These are phyloP conservation scores for Exophiala alcalophila DNA, from an alignment of 2,329 filamentous ascomycete species.

Conservation along the genomic window DNA sequence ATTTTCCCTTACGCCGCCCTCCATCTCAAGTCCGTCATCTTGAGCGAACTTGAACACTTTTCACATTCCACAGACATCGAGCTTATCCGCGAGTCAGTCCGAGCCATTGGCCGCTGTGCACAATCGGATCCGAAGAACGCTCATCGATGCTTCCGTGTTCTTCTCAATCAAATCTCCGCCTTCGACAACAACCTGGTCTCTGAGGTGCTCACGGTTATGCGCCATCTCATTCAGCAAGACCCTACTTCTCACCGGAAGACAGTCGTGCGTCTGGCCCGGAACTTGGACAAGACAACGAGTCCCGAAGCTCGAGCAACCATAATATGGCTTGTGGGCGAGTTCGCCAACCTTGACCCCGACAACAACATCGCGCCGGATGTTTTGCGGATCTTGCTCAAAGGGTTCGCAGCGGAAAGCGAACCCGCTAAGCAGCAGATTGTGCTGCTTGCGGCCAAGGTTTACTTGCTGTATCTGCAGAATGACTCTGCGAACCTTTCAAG, in stretches of 20 bases:
- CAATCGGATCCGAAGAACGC: conserved; percentile 61
- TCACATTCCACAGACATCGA: conserved; percentile 70
- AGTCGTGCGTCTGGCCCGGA: conserved; percentile 83
- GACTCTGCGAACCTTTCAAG: conserved; percentile 21
- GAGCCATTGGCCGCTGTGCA: conserved; percentile 90
- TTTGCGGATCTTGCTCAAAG: conserved; percentile 78
- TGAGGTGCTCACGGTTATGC: conserved; percentile 89
- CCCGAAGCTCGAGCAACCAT: conserved; percentile 89
- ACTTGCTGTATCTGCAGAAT: conserved; percentile 72
- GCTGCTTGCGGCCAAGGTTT: conserved; percentile 91
- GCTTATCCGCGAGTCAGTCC: conserved; percentile 82
- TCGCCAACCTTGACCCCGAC: conserved; percentile 72
- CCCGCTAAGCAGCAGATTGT: conserved; percentile 87
- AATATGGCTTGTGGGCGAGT: conserved; percentile 96
- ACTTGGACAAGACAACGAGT: conserved; percentile 83
- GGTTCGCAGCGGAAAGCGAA: conserved; percentile 80
- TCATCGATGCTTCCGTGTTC: conserved; percentile 75
- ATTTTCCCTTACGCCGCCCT: conserved; percentile 79
- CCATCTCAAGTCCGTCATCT: conserved; percentile 77
- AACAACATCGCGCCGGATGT: conserved; percentile 93
- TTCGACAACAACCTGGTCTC: conserved; percentile 80
- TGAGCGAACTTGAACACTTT: conserved; percentile 93
- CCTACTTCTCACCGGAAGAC: conserved; percentile 77
- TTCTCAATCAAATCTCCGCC: conserved; percentile 84
- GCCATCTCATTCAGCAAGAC: conserved; percentile 91